Conservation (phyloP, 2,329 filamentous ascomycete genomes). For the Fusarium phyllophilum region DNA sequence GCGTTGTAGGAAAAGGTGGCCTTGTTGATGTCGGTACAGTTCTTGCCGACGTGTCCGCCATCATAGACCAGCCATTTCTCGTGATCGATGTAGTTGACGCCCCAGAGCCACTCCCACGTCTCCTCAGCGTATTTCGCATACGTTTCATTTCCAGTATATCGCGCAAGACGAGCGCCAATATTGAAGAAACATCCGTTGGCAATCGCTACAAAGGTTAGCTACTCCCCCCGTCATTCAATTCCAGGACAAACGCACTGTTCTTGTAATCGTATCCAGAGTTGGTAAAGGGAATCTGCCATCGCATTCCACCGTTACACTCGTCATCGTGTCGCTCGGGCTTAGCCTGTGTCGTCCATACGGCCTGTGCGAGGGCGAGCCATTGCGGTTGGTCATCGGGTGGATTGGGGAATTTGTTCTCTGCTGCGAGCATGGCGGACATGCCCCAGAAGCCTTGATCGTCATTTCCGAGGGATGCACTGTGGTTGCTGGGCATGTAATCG, state of each 20-base stretch:
- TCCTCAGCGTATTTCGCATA: slow-evolving; percentile 71
- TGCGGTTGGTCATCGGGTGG: slow-evolving; percentile 63
- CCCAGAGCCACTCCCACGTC: slow-evolving; percentile 69
- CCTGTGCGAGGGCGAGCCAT: slow-evolving; percentile 74
- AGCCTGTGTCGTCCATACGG: slow-evolving; percentile 73
- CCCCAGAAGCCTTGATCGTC: slow-evolving; percentile 79
- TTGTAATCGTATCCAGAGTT: slow-evolving; percentile 84
- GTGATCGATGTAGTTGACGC: slow-evolving; percentile 67
- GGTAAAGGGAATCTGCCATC: slow-evolving; percentile 81
- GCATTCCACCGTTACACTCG: slow-evolving; percentile 74
- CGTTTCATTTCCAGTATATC: slow-evolving; percentile 73
- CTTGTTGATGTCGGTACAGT: slow-evolving; percentile 70
- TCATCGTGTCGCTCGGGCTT: slow-evolving; percentile 69
- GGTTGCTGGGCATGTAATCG: slow-evolving; percentile 70
- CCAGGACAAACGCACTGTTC: slow-evolving; percentile 57
- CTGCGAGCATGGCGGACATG: slow-evolving; percentile 73
- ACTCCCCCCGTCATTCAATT: accelerated
- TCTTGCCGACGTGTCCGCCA: slow-evolving; percentile 65
- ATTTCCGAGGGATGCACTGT: slow-evolving; percentile 70
- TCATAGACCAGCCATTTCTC: slow-evolving; percentile 72
- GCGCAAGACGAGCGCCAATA: slow-evolving; percentile 73
- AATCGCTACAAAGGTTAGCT: slow-evolving; percentile 54
- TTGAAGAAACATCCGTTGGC: slow-evolving; percentile 74
- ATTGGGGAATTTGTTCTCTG: slow-evolving; percentile 71
- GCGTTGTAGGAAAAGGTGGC: slow-evolving; percentile 75